These are phyloP conservation scores for Helotiales sp. DNA, from an alignment of 2,329 filamentous ascomycete genomes.

Conservation along the genomic window DNA sequence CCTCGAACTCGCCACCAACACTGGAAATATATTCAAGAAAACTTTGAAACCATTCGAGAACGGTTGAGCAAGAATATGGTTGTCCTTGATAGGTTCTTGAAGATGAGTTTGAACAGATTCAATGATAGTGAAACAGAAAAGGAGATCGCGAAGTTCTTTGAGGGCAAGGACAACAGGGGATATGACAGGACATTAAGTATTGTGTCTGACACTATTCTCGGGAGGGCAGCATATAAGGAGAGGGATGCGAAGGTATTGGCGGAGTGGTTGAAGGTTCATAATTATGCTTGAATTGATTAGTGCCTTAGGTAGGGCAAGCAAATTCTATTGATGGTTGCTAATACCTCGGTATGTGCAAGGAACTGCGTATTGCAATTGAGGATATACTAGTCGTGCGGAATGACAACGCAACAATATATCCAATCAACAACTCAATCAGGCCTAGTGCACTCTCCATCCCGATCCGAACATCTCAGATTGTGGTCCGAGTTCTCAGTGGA, in stretches of 20 bases:
- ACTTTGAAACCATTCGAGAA: constrained; percentile 74
- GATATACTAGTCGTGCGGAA: too few species aligned
- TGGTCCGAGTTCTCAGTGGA: too few species aligned
- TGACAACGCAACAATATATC: too few species aligned
- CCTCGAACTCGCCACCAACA: constrained; percentile 69
- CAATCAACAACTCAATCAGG: too few species aligned
- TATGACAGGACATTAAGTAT: constrained; percentile 87
- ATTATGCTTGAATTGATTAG: constrained; percentile 52
- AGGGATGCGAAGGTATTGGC: constrained; percentile 72
- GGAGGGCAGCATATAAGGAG: constrained; percentile 77
- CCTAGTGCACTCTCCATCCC: too few species aligned
- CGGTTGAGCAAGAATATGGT: constrained; percentile 81
- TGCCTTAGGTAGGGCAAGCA: too few species aligned
- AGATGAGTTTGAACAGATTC: constrained; percentile 76
- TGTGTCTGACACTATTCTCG: constrained; percentile 81
- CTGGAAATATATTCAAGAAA: constrained; percentile 82
- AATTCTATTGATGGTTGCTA: too few species aligned
- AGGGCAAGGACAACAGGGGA: constrained; percentile 77
- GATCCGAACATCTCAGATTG: too few species aligned
- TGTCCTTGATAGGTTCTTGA: constrained; percentile 85
- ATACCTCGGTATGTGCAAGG: too few species aligned
- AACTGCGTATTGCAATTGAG: too few species aligned
- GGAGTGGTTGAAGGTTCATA: constrained; percentile 73
- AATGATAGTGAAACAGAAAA: constrained; percentile 66
- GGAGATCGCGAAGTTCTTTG: constrained; percentile 85